Evolutionary conservation across 805 yeast genomes (phyloP).

Genomic region (Metschnikowia koreensis): DNA sequence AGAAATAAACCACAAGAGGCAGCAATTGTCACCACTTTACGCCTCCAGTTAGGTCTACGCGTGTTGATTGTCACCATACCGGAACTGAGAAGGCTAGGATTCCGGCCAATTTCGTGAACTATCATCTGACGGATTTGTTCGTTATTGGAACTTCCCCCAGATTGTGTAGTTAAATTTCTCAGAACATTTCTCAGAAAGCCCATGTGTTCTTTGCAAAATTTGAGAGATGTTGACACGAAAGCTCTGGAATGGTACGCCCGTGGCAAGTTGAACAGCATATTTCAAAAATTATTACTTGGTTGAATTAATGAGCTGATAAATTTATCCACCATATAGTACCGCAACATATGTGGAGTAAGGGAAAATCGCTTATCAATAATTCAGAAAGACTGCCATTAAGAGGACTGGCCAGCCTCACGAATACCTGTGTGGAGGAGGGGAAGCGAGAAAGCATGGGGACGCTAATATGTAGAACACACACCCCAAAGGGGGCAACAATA

Average conservation of each 20-base stretch:
- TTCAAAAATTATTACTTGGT: no score
- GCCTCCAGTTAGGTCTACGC: not conserved
- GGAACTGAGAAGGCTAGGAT: slow-evolving; percentile 7
- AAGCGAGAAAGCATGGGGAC: not conserved
- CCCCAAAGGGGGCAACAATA: no score
- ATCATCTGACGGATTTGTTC: slow-evolving; percentile 5
- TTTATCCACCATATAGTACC: no score
- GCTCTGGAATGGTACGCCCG: slow-evolving; percentile 1
- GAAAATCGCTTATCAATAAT: no score
- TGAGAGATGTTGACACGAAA: not conserved
- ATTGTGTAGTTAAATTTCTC: not conserved
- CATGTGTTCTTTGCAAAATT: not conserved
- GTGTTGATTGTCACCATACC: not conserved
- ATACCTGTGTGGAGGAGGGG: not conserved
- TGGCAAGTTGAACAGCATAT: no score
- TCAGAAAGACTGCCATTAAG: no score
- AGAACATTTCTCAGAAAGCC: not conserved
- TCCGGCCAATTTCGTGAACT: slow-evolving; percentile 12
- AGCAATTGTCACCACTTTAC: not conserved
- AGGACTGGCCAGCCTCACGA: not conserved
- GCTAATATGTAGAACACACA: not conserved
- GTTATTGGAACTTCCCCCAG: not conserved
- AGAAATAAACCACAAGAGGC: slow-evolving; percentile 5
- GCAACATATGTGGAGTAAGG: no score
- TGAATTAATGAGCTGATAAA: no score